phyloP scores from a whole-genome alignment of 1,139 yeast species.

The Pichia norvegensis region DNA sequence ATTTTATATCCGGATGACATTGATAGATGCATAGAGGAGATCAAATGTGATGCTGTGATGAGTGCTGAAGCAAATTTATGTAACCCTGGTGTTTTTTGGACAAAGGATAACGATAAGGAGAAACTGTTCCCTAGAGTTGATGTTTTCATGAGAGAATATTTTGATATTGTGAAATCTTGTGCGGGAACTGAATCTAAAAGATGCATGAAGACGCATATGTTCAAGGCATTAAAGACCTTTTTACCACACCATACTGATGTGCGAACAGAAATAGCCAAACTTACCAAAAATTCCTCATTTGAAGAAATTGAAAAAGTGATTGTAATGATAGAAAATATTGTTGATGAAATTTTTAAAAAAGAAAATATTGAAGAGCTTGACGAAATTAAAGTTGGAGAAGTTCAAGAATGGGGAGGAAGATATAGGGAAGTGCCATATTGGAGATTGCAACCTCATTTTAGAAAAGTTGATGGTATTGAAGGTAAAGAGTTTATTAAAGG shows the following conservation, averaged over 20 bases:
- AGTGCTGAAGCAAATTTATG: constrained; percentile 92
- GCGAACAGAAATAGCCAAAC: constrained; percentile 61
- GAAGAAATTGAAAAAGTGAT: constrained; percentile 69
- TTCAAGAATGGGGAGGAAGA: constrained; percentile 69
- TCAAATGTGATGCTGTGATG: constrained; percentile 88
- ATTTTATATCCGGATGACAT: constrained; percentile 78
- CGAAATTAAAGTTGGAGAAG: constrained; percentile 43
- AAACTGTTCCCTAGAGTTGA: constrained; percentile 83
- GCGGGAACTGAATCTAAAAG: constrained; percentile 71
- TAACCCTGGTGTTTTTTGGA: constrained; percentile 88
- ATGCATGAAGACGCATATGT: constrained; percentile 90
- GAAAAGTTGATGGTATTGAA: constrained; percentile 68
- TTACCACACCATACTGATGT: constrained; percentile 67
- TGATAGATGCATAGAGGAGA: constrained; percentile 51
- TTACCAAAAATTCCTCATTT: constrained; percentile 37
- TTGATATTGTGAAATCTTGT: constrained; percentile 62
- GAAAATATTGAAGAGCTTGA: constrained; percentile 44
- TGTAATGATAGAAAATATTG: constrained; percentile 55
- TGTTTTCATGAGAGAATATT: constrained; percentile 72
- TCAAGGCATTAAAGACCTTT: constrained; percentile 76
- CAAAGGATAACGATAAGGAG: constrained; percentile 45
- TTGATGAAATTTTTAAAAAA: constrained; percentile 44
- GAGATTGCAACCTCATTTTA: constrained; percentile 93
- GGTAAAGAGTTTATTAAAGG: constrained; percentile 38
- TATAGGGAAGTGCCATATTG: constrained; percentile 88